Conservation (phyloP, 2,329 filamentous ascomycete genomes). For the Cryphonectria carpinicola region DNA sequence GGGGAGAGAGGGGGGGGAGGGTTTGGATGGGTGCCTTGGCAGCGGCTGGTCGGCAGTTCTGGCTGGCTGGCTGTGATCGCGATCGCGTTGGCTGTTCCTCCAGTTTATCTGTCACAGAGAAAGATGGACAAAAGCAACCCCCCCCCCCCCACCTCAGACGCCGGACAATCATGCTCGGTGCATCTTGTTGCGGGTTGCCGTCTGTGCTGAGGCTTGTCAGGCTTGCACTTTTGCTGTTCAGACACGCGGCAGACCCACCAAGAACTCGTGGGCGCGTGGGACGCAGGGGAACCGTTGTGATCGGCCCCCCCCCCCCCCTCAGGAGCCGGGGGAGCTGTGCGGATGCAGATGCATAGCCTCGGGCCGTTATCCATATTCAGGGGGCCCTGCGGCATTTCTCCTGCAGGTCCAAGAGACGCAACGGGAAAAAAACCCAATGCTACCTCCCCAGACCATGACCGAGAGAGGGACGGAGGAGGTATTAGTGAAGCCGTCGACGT, state of each 20-base stretch:
- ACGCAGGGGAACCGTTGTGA: background rate
- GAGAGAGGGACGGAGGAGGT: background rate
- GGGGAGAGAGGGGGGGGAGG: no score
- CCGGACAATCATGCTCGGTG: background rate
- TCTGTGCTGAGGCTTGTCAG: background rate
- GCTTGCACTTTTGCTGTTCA: background rate
- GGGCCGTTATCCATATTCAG: background rate
- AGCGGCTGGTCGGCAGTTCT: background rate
- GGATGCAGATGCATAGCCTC: background rate
- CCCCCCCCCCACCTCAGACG: background rate
- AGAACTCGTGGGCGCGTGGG: background rate
- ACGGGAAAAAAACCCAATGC: background rate
- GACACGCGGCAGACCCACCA: background rate
- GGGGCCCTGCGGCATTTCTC: background rate
- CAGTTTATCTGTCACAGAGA: background rate
- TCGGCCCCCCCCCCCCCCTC: background rate
- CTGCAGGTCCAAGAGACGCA: background rate
- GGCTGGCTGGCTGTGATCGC: background rate
- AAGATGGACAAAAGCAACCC: background rate
- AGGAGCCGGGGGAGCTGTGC: background rate
- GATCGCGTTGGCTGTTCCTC: background rate
- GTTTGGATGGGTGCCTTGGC: background rate
- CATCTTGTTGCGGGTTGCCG: background rate
- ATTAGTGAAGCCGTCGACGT: background rate
- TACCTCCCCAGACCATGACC: slow-evolving; percentile 3